Conservation (phyloP, 768 basidiomycete species). For the Macrolepiota albuminosa region DNA sequence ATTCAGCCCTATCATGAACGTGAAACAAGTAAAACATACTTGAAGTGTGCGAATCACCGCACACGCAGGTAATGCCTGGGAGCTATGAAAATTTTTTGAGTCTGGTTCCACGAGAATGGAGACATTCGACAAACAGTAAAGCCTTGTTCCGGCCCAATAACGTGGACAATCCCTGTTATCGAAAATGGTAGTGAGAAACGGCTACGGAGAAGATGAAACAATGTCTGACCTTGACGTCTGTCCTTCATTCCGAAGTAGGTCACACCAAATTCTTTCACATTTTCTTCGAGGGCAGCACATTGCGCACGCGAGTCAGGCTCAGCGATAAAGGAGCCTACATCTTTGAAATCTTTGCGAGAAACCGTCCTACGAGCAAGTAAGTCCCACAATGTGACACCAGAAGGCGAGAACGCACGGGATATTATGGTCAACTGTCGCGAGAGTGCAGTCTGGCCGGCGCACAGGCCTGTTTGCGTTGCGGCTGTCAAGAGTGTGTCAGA, state of each 20-base stretch:
- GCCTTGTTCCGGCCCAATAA: slow-evolving; percentile 92
- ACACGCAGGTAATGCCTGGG: slow-evolving; percentile 79
- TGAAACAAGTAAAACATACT: slow-evolving; percentile 43
- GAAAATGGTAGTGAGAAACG: slow-evolving; percentile 5
- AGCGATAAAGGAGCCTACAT: slow-evolving; percentile 66
- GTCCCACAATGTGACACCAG: not conserved
- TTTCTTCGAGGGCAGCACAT: slow-evolving; percentile 78
- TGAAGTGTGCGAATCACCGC: slow-evolving; percentile 91
- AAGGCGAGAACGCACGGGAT: slow-evolving; percentile 56
- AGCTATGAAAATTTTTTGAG: slow-evolving; percentile 35
- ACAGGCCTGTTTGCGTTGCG: slow-evolving; percentile 73
- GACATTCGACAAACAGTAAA: slow-evolving; percentile 56
- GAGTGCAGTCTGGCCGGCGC: slow-evolving; percentile 81
- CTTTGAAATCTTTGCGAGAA: slow-evolving; percentile 71
- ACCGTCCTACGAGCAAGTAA: slow-evolving; percentile 44
- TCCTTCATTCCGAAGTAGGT: slow-evolving; percentile 92
- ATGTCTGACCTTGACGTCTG: slow-evolving; percentile 69
- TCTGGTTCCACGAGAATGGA: not conserved
- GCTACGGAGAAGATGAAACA: not conserved
- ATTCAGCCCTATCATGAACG: slow-evolving; percentile 1
- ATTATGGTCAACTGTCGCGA: slow-evolving; percentile 88
- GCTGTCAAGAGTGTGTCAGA: slow-evolving; percentile 28
- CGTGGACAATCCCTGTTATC: slow-evolving; percentile 68
- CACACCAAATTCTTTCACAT: slow-evolving; percentile 87
- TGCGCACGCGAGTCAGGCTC: slow-evolving; percentile 87